Conservation (phyloP, 2,329 filamentous ascomycete species). For the Monosporascus sp. region DNA sequence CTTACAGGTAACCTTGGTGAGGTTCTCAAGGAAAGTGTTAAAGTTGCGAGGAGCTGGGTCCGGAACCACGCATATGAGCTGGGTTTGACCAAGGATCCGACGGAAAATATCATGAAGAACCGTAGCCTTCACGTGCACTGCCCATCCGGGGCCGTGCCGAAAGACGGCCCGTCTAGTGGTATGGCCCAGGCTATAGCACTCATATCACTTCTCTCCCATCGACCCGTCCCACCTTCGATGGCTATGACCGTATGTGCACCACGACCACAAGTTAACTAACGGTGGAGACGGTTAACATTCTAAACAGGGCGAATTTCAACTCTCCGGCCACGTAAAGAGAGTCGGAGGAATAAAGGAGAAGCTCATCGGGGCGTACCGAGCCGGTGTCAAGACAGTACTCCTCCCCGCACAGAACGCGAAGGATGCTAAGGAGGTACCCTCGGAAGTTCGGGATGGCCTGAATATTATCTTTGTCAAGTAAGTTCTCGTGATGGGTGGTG, state of each 20-base stretch:
- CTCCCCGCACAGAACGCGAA: slow-evolving; percentile 85
- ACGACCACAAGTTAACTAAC: no score
- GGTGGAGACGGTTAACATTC: slow-evolving; percentile 10
- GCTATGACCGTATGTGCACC: slow-evolving; percentile 74
- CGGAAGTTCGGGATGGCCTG: slow-evolving; percentile 81
- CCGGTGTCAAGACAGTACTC: slow-evolving; percentile 90
- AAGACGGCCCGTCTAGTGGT: slow-evolving; percentile 82
- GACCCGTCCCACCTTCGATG: slow-evolving; percentile 81
- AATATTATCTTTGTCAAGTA: slow-evolving; percentile 87
- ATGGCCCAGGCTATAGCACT: slow-evolving; percentile 91
- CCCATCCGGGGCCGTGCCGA: slow-evolving; percentile 88
- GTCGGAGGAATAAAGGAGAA: slow-evolving; percentile 99
- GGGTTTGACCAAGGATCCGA: slow-evolving; percentile 72
- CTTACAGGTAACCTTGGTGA: slow-evolving; percentile 95
- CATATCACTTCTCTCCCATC: slow-evolving; percentile 82
- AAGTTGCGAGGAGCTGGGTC: slow-evolving; percentile 94
- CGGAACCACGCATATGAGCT: slow-evolving; percentile 92
- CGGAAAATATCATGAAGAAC: slow-evolving; percentile 92
- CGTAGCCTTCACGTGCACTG: slow-evolving; percentile 95
- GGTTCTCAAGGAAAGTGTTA: slow-evolving; percentile 93
- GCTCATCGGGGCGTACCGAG: slow-evolving; percentile 85
- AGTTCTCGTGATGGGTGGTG: neutral
- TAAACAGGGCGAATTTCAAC: slow-evolving; percentile 60
- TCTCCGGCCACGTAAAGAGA: slow-evolving; percentile 84
- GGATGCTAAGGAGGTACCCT: slow-evolving; percentile 83